These are phyloP conservation scores for Tylopilus felleus DNA, from an alignment of 768 basidiomycete species.

Conservation along the genomic window DNA sequence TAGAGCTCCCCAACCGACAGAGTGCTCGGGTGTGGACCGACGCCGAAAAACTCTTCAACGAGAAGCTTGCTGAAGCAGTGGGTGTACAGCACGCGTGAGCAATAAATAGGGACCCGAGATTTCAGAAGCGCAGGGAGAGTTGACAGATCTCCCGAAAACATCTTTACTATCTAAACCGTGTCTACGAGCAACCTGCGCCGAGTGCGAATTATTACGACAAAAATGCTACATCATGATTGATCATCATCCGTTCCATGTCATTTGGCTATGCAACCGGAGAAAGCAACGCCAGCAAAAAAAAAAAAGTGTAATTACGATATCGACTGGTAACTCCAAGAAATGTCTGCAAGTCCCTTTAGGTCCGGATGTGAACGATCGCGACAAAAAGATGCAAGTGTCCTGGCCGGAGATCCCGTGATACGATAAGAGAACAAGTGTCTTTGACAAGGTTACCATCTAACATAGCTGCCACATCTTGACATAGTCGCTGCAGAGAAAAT, in stretches of 20 bases:
- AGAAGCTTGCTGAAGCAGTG: slow-evolving; percentile 57
- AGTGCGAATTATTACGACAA: neutral
- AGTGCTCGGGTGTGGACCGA: slow-evolving; percentile 81
- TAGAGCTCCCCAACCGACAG: slow-evolving; percentile 67
- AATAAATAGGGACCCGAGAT: neutral
- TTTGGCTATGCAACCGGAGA: neutral
- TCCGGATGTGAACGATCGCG: neutral
- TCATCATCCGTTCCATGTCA: neutral
- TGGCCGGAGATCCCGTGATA: neutral
- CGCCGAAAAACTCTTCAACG: slow-evolving; percentile 78
- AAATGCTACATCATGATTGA: neutral
- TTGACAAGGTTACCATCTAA: neutral
- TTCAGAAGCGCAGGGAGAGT: neutral
- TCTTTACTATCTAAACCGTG: neutral
- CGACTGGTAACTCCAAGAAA: neutral
- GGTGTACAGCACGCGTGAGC: slow-evolving; percentile 7
- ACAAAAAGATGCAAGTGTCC: neutral
- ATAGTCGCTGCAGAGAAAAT: slow-evolving; percentile 24
- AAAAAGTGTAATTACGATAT: neutral
- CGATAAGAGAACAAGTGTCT: neutral
- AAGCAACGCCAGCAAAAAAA: neutral
- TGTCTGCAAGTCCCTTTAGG: neutral
- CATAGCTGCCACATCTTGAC: slow-evolving; percentile 36
- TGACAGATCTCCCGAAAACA: neutral
- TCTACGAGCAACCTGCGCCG: neutral